Conservation (phyloP, 78 protist genomes). For the Tieghemostelium lacteum region DNA sequence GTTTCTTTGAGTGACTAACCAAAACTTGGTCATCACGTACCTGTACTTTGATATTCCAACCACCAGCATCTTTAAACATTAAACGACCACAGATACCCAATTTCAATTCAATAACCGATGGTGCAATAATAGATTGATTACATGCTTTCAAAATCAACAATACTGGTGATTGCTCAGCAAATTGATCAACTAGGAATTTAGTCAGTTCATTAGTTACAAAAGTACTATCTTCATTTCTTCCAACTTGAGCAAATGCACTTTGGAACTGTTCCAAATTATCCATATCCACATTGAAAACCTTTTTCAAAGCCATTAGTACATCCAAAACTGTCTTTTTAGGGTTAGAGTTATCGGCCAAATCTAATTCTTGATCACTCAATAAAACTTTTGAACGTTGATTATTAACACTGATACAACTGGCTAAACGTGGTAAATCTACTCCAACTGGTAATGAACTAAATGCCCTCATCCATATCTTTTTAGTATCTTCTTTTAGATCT, state of each 20-base stretch:
- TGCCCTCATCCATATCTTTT: slow-evolving; percentile 26
- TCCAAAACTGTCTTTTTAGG: slow-evolving; percentile 28
- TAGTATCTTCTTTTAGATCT: slow-evolving; percentile 51
- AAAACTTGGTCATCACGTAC: not conserved
- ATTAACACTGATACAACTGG: slow-evolving; percentile 44
- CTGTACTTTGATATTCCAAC: slow-evolving; percentile 29
- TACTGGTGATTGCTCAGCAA: slow-evolving; percentile 29
- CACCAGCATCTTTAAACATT: slow-evolving; percentile 71
- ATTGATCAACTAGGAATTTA: not conserved
- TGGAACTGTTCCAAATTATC: not conserved
- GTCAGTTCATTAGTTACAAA: not conserved
- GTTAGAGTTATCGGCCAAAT: not conserved
- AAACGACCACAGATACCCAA: slow-evolving; percentile 26
- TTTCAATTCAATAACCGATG: slow-evolving; percentile 57
- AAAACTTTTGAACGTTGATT: too few relatives aligned
- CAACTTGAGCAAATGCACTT: not conserved
- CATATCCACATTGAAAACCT: not conserved
- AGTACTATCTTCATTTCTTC: not conserved
- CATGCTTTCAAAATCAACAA: slow-evolving; percentile 28
- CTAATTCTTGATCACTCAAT: not conserved
- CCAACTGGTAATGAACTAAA: slow-evolving; percentile 46
- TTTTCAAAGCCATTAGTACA: not conserved
- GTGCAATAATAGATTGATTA: slow-evolving; percentile 70
- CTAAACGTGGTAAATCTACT: slow-evolving; percentile 56
- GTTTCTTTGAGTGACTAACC: slow-evolving; percentile 56